Conservation (phyloP, 78 protist species). For the Bodo saltans region DNA sequence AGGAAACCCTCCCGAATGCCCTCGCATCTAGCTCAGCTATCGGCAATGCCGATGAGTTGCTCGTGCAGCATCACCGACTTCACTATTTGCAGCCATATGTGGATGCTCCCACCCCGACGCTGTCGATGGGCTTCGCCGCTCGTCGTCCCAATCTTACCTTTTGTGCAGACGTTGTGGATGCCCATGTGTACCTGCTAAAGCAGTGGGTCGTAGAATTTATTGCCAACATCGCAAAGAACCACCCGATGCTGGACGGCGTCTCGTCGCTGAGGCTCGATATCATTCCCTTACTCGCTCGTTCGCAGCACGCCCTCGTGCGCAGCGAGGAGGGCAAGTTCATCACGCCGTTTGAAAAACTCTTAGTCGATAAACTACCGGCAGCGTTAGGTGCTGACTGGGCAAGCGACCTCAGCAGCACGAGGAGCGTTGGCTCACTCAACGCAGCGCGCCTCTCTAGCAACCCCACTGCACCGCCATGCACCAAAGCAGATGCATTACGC, state of each 20-base stretch:
- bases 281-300: neutral
- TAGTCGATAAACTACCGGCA: neutral
- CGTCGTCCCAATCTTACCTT: neutral
- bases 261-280: neutral
- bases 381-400: neutral
- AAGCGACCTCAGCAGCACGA: neutral
- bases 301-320: neutral
- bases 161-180: neutral
- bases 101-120: neutral
- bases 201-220: neutral
- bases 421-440: neutral
- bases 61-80: neutral
- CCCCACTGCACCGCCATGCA: too few species aligned
- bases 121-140: neutral
- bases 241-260: neutral
- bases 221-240: too few species aligned
- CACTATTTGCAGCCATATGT: neutral
- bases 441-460: neutral
- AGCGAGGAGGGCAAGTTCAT: neutral
- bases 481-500: neutral
- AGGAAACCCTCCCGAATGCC: too few species aligned
- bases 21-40: too few species aligned
- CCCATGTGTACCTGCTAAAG: neutral
- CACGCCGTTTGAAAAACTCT: neutral
- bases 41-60: neutral